Evolutionary conservation across 495 filamentous ascomycete species (phyloP).

Genomic region (Daldinia caldariorum): DNA sequence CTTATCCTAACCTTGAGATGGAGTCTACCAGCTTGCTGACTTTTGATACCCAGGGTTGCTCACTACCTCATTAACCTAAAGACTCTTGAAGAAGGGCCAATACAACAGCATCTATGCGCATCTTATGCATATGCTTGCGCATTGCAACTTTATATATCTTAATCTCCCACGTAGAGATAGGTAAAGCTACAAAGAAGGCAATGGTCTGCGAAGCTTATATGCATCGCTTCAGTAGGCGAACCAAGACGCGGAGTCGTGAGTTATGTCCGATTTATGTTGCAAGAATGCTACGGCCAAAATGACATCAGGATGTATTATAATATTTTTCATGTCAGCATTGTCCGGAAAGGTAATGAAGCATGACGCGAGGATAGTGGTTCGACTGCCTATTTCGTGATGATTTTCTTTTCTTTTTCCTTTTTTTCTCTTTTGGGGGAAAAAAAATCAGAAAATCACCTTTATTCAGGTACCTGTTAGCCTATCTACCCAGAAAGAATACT

Average conservation of each 20-base stretch:
- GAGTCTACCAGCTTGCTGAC: conserved; percentile 3
- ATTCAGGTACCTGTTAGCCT: neutral
- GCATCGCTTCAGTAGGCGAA: neutral
- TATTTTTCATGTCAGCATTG: neutral
- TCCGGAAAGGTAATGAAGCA: neutral
- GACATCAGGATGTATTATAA: neutral
- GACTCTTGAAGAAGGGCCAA: conserved; percentile 9
- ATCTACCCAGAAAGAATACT: neutral
- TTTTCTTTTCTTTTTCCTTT: too few species aligned
- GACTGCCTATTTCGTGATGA: neutral
- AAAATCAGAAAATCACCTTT: neutral
- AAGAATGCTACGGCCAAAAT: conserved; percentile 22
- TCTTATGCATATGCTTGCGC: conserved; percentile 7
- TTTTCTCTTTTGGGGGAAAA: too few species aligned
- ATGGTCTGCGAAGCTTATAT: conserved; percentile 31
- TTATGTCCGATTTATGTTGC: conserved; percentile 25
- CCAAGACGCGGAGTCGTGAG: conserved; percentile 7
- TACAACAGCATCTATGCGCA: conserved; percentile 15
- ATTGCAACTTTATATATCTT: conserved; percentile 14
- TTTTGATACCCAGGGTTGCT: neutral
- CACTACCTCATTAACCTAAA: conserved; percentile 8
- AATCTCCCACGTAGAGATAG: neutral
- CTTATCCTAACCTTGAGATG: conserved; percentile 11
- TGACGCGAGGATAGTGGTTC: neutral
- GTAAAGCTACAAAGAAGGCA: conserved; percentile 8